Evolutionary conservation across 306 rosid genomes (phyloP), one percentile per base, ranked within the genome.

Genomic region (Prunus salicina): DNA sequence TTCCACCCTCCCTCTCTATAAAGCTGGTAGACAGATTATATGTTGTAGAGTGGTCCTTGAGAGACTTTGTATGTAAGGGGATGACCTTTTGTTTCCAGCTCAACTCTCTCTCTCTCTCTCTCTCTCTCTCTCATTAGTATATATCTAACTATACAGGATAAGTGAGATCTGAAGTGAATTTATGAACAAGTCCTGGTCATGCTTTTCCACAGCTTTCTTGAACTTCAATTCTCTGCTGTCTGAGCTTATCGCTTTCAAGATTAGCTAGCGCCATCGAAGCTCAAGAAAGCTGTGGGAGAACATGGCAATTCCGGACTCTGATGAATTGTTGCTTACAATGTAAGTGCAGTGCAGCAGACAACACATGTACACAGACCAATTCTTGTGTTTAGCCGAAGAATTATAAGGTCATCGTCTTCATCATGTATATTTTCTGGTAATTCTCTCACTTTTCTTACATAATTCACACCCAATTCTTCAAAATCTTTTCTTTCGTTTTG

Each of bases 131-230:
- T 63, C 71, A 64, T 67, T 49, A 16, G 53, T 34, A 38, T 6
- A 18, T 27, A 72, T 22, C 32, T 51, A 41, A 67, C 51, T 51
- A 6, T 24, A n/a, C 68, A 20, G 46, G 65, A 57, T 34, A 5
- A 62, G 28, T 67, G 78, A 88, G 92, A 90, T 90, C 91, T 84
- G 83, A 77, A 58, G 68, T 15, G 67, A 82, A 84, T 72, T 71
- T 15, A 22, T 18, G 15, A 49, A 49, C 66, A 81, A 86, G 86
- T 87, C 91, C 83, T 87, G 89, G 93, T 86, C 96, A 90, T 93
- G 87, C 92, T 93, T 86, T 93, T 93, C 97, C 97, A 93, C 97
- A 93, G 97, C 97, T 93, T 93, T 93, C 97, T 93, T 93, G 97
- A 93, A 93, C 97, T 93, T 92, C 89, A 84, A 79, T 11, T 64